These are phyloP conservation scores for Nicotiana knightiana DNA, from an alignment of 257 asterid genomes.

Conservation along the genomic window DNA sequence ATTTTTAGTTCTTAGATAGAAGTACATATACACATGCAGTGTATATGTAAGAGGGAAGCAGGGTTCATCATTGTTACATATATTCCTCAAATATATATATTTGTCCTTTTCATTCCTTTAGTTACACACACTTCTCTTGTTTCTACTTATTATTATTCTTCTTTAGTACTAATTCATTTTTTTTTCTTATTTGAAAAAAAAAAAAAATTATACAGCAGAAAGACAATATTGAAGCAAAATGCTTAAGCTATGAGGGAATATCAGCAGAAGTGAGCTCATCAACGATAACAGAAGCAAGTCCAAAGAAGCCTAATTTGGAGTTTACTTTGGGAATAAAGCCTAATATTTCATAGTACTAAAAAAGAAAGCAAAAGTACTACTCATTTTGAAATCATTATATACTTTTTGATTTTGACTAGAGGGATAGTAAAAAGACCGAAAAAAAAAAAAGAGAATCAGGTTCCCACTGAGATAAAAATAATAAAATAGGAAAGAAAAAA, in stretches of 20 bases:
- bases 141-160: neutral
- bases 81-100: neutral
- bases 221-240: constrained; percentile 38
- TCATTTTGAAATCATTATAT: constrained; percentile 56
- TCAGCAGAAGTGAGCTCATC: constrained; percentile 80
- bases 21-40: neutral
- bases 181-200: neutral
- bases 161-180: neutral
- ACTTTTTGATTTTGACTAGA: constrained; percentile 29
- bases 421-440: constrained; percentile 28
- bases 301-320: constrained; percentile 79
- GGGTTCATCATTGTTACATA: neutral
- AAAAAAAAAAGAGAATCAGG: constrained; percentile 34
- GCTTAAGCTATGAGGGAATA: constrained; percentile 53
- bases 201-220: constrained; percentile 22
- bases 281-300: constrained; percentile 51
- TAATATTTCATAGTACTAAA: constrained; percentile 8
- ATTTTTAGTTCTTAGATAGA: neutral
- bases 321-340: constrained; percentile 66
- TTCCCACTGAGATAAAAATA: constrained; percentile 32
- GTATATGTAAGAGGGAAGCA: neutral
- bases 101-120: constrained; percentile 5
- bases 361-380: constrained; percentile 11
- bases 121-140: neutral
- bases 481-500: neutral